These are phyloP conservation scores for Aspergillus sclerotialis DNA, from an alignment of 2,329 filamentous ascomycete genomes.

Conservation along the genomic window DNA sequence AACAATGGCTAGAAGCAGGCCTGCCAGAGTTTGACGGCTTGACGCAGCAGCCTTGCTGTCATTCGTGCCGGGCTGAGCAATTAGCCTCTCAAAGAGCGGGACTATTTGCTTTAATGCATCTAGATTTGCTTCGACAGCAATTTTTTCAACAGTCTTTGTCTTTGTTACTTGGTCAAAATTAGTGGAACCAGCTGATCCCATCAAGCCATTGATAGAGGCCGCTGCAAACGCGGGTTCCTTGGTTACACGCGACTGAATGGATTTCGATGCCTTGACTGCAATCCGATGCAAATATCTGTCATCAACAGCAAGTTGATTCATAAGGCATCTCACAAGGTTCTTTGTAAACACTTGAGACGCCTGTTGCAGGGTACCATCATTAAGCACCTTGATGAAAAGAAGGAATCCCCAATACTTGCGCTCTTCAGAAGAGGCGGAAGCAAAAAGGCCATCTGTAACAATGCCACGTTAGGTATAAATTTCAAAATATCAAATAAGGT, in stretches of 20 bases:
- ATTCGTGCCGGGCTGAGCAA: constrained; percentile 38
- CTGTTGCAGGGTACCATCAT: constrained; percentile 43
- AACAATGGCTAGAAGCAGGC: constrained; percentile 46
- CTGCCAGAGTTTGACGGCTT: constrained; percentile 44
- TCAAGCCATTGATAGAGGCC: constrained; percentile 58
- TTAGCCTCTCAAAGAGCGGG: constrained; percentile 42
- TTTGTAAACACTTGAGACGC: constrained; percentile 65
- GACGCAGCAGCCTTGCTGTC: constrained; percentile 41
- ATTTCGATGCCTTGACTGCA: constrained; percentile 67
- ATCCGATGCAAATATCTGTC: constrained; percentile 75
- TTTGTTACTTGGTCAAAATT: constrained; percentile 84
- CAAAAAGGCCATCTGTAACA: constrained; percentile 68
- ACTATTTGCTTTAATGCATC: constrained; percentile 47
- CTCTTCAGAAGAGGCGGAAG: constrained; percentile 71
- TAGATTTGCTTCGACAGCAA: constrained; percentile 56
- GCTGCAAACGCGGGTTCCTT: constrained; percentile 53
- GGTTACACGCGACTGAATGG: constrained; percentile 59
- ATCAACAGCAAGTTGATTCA: constrained; percentile 72
- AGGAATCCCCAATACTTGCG: constrained; percentile 91
- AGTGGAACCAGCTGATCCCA: constrained; percentile 62
- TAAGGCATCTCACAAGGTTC: constrained; percentile 73
- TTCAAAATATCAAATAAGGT: neutral
- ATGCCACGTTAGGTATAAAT: constrained; percentile 19
- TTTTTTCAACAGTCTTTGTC: constrained; percentile 72
- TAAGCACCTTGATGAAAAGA: constrained; percentile 70